Evolutionary conservation across 2,329 filamentous ascomycete species (phyloP), one percentile per base, ranked within the genome.

Genomic region (Cladosporium sp.): DNA sequence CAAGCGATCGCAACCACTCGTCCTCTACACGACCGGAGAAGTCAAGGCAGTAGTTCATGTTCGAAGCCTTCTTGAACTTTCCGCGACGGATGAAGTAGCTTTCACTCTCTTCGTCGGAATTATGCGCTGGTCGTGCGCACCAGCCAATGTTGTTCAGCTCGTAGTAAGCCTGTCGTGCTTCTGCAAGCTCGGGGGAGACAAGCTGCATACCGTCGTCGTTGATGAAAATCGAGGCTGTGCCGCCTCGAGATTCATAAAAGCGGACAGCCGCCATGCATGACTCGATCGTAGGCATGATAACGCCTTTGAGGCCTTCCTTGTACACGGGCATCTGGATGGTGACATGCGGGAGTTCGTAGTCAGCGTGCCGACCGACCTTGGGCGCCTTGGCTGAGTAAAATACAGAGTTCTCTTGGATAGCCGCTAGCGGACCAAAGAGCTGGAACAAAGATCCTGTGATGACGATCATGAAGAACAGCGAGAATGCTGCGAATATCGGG

Each of bases 251-350:
- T 70, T 90, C 88, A 67, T 90, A 91, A 0, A 86, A 89, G 34
- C 86, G 88, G 69, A 90, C 90, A 62, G 88, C 88, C 66, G 87
- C 82, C 75, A 91, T 91, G 74, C 92, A 82, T 1, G 88, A 92
- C 67, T 85, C 85, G 67, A 92, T 84, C 0, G 89, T 93, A 7
- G 89, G 89, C 19, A 81, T 82, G 67, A 92, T 92, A 72, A 95
- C 90, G 61, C 80, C 84, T 37, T 77, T 76, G 2, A 95, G 80
- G 64, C 90, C 89, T 72, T 95, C 90, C 73, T 93, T 94, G 78
- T 94, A 95, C 0, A 95, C 89, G 4, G 90, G 90, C 72, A 89
- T 92, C 70, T 96, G 90, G 42, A 95, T 88, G 3, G 77, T 80
- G 63, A 90, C 80, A 69, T 90, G 89, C 2, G 88, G 88, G 15